These are phyloP conservation scores for Penicillium roqueforti DNA, from an alignment of 495 filamentous ascomycete species.

Conservation along the genomic window DNA sequence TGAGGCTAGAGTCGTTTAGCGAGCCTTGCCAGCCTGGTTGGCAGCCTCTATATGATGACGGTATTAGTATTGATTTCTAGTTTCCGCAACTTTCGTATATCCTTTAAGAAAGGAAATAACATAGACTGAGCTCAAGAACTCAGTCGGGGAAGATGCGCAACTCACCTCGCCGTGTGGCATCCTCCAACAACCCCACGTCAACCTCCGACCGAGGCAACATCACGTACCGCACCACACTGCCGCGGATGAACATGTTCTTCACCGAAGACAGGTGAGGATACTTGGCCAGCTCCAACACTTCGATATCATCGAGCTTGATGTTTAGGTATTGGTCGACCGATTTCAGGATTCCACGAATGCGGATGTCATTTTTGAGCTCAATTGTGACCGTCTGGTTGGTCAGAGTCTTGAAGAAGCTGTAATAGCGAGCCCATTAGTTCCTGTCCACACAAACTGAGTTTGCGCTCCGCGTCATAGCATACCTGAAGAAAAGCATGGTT, in stretches of 20 bases:
- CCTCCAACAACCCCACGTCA: conserved; percentile 86
- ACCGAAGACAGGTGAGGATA: conserved; percentile 94
- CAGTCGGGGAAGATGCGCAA: conserved; percentile 5
- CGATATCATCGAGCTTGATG: conserved; percentile 95
- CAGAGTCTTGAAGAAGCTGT: conserved; percentile 98
- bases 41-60: conserved; percentile 42
- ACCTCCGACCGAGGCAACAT: conserved; percentile 84
- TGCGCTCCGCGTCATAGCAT: conserved; percentile 6
- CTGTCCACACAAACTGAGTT: background rate
- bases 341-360: conserved; percentile 89
- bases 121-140: background rate
- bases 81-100: background rate
- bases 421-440: background rate
- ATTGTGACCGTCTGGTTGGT: conserved; percentile 95
- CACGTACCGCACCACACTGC: conserved; percentile 94
- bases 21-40: conserved; percentile 49
- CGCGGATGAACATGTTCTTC: conserved; percentile 97
- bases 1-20: conserved; percentile 26
- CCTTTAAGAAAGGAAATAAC: background rate
- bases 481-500: conserved; percentile 51
- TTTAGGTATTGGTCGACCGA: conserved; percentile 98
- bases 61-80: conserved; percentile 13
- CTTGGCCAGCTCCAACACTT: conserved; percentile 82
- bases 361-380: conserved; percentile 98
- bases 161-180: conserved; percentile 90